A percentile compares a stretch with the other conserved stretches of the same genome.
These are phyloP conservation scores for Penstemon davidsonii DNA, from an alignment of 257 asterid genomes.

Conservation along the genomic window DNA sequence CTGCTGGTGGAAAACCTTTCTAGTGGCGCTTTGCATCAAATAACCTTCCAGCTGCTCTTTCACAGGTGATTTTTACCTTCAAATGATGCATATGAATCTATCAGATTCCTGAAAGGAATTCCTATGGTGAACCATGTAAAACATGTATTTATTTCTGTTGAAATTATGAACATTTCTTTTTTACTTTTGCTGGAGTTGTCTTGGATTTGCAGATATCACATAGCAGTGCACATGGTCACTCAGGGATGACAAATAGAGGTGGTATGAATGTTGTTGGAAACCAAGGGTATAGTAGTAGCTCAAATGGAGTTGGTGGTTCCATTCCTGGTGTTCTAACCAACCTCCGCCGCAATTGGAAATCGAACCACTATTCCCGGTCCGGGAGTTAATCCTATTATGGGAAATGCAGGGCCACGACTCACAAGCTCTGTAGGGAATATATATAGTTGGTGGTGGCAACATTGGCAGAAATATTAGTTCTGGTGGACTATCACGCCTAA, in stretches of 20 bases:
- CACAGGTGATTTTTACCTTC: constrained; percentile 62
- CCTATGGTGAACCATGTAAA: constrained; percentile 21
- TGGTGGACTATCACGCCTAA: constrained; percentile 89
- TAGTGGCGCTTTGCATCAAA: constrained; percentile 88
- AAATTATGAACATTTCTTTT: constrained; percentile 18
- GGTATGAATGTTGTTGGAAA: constrained; percentile 82
- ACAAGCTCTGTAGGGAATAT: constrained; percentile 83
- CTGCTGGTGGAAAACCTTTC: constrained; percentile 69
- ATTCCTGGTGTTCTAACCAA: constrained; percentile 89
- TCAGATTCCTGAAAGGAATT: neutral
- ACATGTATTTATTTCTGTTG: constrained; percentile 21
- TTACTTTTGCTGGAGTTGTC: constrained; percentile 22
- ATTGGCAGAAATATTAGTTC: constrained; percentile 87
- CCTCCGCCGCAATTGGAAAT: constrained; percentile 82
- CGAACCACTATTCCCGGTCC: constrained; percentile 76
- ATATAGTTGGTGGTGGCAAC: constrained; percentile 82
- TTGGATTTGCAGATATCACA: constrained; percentile 77
- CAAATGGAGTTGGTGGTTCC: constrained; percentile 86
- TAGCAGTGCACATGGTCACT: constrained; percentile 76
- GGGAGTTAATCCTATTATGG: constrained; percentile 74
- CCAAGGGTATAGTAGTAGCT: constrained; percentile 70
- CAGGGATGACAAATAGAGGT: constrained; percentile 84
- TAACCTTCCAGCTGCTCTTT: constrained; percentile 77
- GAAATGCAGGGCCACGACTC: constrained; percentile 80
- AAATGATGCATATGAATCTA: constrained; percentile 19